These are phyloP conservation scores for Annulohypoxylon bovei DNA, from an alignment of 495 filamentous ascomycete species.

Conservation along the genomic window DNA sequence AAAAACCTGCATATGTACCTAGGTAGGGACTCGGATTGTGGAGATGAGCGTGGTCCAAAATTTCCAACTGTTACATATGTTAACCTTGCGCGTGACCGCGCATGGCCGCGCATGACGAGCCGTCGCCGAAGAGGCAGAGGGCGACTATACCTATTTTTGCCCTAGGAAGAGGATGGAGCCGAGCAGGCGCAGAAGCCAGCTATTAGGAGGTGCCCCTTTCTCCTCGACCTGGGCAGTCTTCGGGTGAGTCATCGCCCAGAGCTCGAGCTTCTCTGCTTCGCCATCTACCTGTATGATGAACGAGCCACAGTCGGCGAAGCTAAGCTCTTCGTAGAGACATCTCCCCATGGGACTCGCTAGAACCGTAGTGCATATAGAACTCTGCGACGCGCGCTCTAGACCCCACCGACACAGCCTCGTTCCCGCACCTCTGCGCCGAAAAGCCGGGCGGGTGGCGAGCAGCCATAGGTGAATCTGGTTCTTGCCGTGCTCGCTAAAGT, in stretches of 20 bases:
- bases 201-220: not conserved
- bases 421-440: constrained; percentile 47
- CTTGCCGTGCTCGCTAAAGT: constrained; percentile 43
- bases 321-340: constrained; percentile 45
- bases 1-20: not conserved
- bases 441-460: constrained; percentile 47
- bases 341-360: constrained; percentile 54
- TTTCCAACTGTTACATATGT: not conserved
- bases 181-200: not conserved
- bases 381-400: constrained; percentile 39
- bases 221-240: not conserved
- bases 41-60: not conserved
- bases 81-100: constrained; percentile 1
- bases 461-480: constrained; percentile 51
- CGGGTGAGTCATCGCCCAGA: constrained; percentile 51
- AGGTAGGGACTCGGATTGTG: not conserved
- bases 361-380: constrained; percentile 43
- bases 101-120: not conserved
- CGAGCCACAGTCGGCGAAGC: constrained; percentile 31
- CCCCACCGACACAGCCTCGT: constrained; percentile 48
- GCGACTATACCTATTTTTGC: not conserved
- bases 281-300: constrained; percentile 47
- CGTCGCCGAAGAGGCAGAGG: not conserved
- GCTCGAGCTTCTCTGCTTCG: constrained; percentile 44
- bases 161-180: not conserved